Base-by-base conservation (phyloP, 2,329 filamentous ascomycete species). In the Pseudocercospora eumusae region DNA sequence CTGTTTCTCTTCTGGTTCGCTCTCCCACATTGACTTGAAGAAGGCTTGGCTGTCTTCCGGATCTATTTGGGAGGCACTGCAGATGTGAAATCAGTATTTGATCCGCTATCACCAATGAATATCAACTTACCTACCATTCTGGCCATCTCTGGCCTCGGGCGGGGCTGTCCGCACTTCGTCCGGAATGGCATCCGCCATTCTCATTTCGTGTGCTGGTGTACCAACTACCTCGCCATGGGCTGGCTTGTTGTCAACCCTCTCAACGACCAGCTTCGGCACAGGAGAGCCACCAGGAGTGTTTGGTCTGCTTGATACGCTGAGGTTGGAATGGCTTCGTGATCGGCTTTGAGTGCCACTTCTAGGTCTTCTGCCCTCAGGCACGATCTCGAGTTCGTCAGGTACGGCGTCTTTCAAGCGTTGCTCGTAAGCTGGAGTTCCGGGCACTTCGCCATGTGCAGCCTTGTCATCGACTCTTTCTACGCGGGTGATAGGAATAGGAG, bases 171-270 rank as follows among this genome's bases (percentile, higher is more conserved):
- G 73, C 62, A 88, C 77, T 49, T 85, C 74, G 71, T 88, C 85
- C 20, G 85, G 85, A 49, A 80, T 77, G 50, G 85, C 84, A 75
- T 88, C 85, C 58, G 83, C 83, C 69, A 79, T 80, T 63, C 84
- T 80, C 67, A 82, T 75, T 62, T 85, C 79, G 66, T 84, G 81
- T 63, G 85, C 86, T 40, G 76, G 73, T 55, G 86, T 88, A 28
- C 86, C 85, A 27, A 85, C 85, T 7, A 87, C 79, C 59, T 88
- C 86, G 20, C 86, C 85, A 73, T 87, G 79, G 68, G 81, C 83
- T 42, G 84, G 83, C 61, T 77, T 73, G 28, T 81, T 78, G 28
- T 88, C 85, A 54, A 88, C 78, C 72, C 84, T 85, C 70, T 88
- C 85, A 18, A 88, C 84, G 9, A 88, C 76, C 5, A 84, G 86